A percentile compares a stretch with the other conserved stretches of the same genome.
phyloP scores from a whole-genome alignment of 306 rosid species.

The Rosa chinensis region DNA sequence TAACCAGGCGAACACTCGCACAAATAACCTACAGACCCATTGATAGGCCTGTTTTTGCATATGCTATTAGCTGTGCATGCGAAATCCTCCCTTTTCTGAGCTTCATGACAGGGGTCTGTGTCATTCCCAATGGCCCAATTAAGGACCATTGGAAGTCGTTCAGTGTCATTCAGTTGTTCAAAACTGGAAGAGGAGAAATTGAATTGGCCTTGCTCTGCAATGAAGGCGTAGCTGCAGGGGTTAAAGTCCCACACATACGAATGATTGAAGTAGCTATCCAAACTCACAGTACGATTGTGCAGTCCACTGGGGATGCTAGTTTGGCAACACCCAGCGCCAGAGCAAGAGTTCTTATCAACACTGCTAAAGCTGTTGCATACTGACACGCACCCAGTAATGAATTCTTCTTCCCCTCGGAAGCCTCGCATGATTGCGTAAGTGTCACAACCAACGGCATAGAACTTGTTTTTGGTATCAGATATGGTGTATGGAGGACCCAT shows the following conservation, averaged over 20 bases:
- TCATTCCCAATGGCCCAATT: constrained; percentile 4
- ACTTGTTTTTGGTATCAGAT: neutral
- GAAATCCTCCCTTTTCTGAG: neutral
- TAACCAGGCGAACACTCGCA: neutral
- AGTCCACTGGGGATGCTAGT: neutral
- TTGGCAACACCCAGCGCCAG: constrained; percentile 27
- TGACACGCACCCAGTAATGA: neutral
- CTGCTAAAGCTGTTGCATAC: neutral
- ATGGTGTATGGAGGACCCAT: neutral
- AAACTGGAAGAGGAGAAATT: neutral
- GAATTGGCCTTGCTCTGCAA: constrained; percentile 1
- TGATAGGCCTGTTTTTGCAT: neutral
- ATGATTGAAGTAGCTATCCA: neutral
- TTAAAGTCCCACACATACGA: neutral
- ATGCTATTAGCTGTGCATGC: neutral
- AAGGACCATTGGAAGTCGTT: neutral
- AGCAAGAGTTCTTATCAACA: neutral
- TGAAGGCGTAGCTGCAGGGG: constrained; percentile 19
- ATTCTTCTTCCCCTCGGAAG: too few relatives aligned
- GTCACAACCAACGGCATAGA: constrained; percentile 9
- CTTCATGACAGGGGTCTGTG: neutral
- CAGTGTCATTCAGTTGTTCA: neutral
- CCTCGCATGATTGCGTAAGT: neutral
- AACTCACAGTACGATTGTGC: neutral
- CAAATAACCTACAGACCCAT: neutral